phyloP scores from a whole-genome alignment of 208 protist species.

The Trypanosoma caninum region DNA sequence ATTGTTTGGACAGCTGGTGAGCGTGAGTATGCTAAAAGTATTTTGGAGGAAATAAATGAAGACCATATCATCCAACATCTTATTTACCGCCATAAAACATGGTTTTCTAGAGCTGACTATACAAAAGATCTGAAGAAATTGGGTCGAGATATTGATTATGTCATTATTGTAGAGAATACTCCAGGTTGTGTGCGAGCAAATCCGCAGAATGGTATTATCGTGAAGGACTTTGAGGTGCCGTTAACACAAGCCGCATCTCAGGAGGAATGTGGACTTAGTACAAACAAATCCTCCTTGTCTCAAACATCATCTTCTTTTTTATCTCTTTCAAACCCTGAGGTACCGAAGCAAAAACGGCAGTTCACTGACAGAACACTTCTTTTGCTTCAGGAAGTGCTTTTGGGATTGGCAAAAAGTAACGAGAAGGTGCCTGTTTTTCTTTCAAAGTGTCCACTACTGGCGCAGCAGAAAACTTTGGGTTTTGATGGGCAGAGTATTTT shows the following conservation, averaged over 20 bases:
- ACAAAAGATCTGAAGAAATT: slow-evolving; percentile 84
- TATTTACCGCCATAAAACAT: slow-evolving; percentile 76
- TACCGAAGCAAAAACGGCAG: slow-evolving; percentile 29
- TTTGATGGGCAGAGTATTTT: slow-evolving; percentile 58
- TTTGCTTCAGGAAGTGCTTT: slow-evolving; percentile 66
- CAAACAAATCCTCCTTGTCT: not conserved
- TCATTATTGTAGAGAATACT: slow-evolving; percentile 88
- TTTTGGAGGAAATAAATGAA: slow-evolving; percentile 85
- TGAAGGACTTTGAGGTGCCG: slow-evolving; percentile 80
- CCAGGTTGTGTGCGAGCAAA: slow-evolving; percentile 81
- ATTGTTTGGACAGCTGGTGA: slow-evolving; percentile 91
- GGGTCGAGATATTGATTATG: slow-evolving; percentile 69
- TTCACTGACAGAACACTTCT: slow-evolving; percentile 73
- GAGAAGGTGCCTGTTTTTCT: slow-evolving; percentile 82
- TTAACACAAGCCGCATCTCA: slow-evolving; percentile 7
- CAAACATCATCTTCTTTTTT: not conserved
- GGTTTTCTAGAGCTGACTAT: slow-evolving; percentile 76
- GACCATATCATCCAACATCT: slow-evolving; percentile 79
- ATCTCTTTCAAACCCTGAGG: slow-evolving; percentile 1
- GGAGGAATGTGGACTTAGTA: not conserved
- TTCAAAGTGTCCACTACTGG: slow-evolving; percentile 59
- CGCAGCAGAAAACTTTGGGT: slow-evolving; percentile 46
- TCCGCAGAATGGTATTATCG: slow-evolving; percentile 82
- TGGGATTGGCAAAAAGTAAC: slow-evolving; percentile 51
- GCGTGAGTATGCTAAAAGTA: slow-evolving; percentile 85